A percentile compares a stretch with the other conserved stretches of the same genome.
These are phyloP conservation scores for Datisca glomerata DNA, from an alignment of 306 rosid genomes.

Conservation along the genomic window DNA sequence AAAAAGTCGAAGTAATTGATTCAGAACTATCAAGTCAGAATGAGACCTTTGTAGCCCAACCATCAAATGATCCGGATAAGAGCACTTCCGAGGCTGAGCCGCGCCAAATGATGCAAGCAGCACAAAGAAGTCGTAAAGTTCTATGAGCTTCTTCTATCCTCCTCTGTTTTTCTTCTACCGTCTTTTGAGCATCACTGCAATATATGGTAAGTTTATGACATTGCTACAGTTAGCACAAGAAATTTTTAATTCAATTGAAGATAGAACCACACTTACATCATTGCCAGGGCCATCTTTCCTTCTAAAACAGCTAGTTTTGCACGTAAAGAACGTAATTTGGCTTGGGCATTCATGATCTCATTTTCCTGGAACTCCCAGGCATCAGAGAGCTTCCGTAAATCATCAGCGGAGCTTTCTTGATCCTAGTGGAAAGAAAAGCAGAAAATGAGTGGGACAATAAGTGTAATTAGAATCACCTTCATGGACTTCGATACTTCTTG, in stretches of 20 bases:
- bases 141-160: conserved; percentile 39
- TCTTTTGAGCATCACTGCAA: conserved; percentile 54
- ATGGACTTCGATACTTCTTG: no score
- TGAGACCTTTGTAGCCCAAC: conserved; percentile 76
- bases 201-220: no score
- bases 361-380: conserved; percentile 78
- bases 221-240: no score
- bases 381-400: conserved; percentile 42
- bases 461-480: no score
- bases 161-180: conserved; percentile 53
- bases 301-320: conserved; percentile 75
- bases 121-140: conserved; percentile 42
- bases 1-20: not conserved
- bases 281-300: conserved; percentile 74
- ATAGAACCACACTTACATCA: conserved; percentile 52
- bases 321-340: conserved; percentile 51
- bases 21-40: conserved; percentile 7
- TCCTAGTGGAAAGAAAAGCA: no score
- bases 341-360: conserved; percentile 57
- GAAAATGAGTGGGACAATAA: no score
- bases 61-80: conserved; percentile 80
- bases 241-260: no score
- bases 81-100: conserved; percentile 74
- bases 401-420: conserved; percentile 38
- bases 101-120: conserved; percentile 60